Evolutionary conservation across 768 basidiomycete species (phyloP).

Genomic region (Agrocybe praecox): DNA sequence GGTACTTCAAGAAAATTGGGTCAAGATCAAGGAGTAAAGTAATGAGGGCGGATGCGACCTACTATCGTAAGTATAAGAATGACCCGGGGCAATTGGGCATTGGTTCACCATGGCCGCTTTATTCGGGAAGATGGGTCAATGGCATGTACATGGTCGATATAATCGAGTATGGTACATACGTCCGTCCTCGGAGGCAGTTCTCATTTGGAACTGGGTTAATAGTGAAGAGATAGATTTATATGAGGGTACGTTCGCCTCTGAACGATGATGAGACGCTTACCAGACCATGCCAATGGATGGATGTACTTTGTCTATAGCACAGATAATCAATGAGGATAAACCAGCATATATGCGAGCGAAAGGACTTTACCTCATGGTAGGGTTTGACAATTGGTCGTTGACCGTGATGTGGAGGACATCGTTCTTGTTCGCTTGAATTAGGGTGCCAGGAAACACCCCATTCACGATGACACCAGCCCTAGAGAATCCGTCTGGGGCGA

Average conservation of each 20-base stretch:
- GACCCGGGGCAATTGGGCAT: constrained; percentile 31
- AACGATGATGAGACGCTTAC: constrained; percentile 13
- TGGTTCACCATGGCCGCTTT: constrained; percentile 28
- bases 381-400: constrained; percentile 31
- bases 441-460: constrained; percentile 39
- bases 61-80: constrained; percentile 28
- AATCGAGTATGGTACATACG: constrained; percentile 16
- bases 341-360: not conserved
- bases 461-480: constrained; percentile 42
- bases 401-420: constrained; percentile 34
- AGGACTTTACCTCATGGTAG: constrained; percentile 28
- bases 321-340: not conserved
- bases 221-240: no score
- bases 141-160: not conserved
- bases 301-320: constrained; percentile 21
- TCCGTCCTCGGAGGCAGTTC: constrained; percentile 49
- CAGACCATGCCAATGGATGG: constrained; percentile 36
- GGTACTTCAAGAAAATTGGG: constrained; percentile 11
- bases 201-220: constrained; percentile 37
- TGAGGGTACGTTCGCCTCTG: not conserved
- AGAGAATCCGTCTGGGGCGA: constrained; percentile 45
- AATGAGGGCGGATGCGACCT: not conserved
- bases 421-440: constrained; percentile 42
- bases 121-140: constrained; percentile 12
- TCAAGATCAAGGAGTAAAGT: not conserved